Evolutionary conservation across 371 early-diverging fungal genomes (phyloP).

Genomic region (Apophysomyces elegans): DNA sequence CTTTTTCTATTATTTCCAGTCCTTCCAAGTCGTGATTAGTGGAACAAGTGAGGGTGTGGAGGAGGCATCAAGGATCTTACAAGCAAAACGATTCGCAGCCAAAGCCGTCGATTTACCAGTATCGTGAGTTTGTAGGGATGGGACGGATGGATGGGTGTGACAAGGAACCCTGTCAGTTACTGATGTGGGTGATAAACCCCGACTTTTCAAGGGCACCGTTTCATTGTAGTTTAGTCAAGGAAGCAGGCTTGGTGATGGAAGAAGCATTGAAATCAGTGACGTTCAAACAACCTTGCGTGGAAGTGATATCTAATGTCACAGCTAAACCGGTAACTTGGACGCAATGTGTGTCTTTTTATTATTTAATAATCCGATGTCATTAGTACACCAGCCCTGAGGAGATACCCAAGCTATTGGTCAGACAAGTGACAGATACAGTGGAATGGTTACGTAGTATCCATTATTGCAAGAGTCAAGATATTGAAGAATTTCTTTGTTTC

Average conservation of each 20-base stretch:
- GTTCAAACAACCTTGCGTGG: constrained; percentile 65
- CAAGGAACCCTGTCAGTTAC: background rate
- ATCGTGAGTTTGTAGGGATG: constrained; percentile 58
- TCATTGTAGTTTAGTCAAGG: constrained; percentile 89
- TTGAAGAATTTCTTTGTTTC: constrained; percentile 83
- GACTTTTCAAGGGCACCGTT: constrained; percentile 78
- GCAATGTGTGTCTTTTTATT: background rate
- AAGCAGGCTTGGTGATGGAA: constrained; percentile 80
- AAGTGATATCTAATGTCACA: constrained; percentile 92
- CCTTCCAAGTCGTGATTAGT: constrained; percentile 87
- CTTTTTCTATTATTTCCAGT: constrained; percentile 36
- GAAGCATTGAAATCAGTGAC: constrained; percentile 66
- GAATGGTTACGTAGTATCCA: constrained; percentile 89
- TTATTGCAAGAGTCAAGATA: constrained; percentile 75
- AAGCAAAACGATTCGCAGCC: constrained; percentile 79
- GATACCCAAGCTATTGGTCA: constrained; percentile 71
- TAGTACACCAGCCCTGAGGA: constrained; percentile 54
- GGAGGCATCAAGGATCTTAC: constrained; percentile 78
- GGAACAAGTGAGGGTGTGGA: constrained; percentile 90
- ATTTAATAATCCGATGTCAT: background rate
- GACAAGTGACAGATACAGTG: constrained; percentile 86
- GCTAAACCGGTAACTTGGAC: constrained; percentile 73
- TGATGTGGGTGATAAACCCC: background rate
- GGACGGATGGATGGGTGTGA: too few relatives aligned
- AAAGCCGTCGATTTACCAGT: constrained; percentile 91